These are phyloP conservation scores for Prunus mongolica DNA, from an alignment of 306 rosid genomes.

Conservation along the genomic window DNA sequence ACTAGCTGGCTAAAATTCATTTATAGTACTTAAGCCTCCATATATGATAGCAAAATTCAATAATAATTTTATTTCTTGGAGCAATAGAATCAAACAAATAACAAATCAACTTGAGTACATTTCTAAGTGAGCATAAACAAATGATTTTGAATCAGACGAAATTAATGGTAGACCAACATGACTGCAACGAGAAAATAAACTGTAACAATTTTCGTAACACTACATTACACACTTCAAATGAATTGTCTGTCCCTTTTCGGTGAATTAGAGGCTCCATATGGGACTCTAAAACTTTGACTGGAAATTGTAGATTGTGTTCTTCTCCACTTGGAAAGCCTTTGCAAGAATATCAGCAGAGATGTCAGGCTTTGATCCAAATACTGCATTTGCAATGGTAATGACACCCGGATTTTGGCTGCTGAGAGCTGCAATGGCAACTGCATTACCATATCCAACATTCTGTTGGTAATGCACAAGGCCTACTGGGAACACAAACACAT, in stretches of 20 bases:
- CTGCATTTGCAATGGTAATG: conserved; percentile 27
- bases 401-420: conserved; percentile 45
- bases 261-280: not conserved
- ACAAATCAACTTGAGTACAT: not conserved
- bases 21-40: not conserved
- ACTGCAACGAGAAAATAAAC: not conserved
- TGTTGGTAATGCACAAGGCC: conserved; percentile 38
- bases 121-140: not conserved
- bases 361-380: conserved; percentile 32
- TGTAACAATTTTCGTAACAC: not conserved
- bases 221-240: not conserved
- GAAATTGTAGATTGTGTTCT: not conserved
- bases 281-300: conserved; percentile 32
- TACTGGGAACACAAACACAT: conserved; percentile 31
- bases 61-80: not conserved
- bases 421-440: conserved; percentile 30
- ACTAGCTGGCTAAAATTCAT: no score
- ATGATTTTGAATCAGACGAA: not conserved
- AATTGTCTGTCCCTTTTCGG: not conserved
- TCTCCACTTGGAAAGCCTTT: conserved; percentile 34
- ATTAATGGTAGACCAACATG: not conserved
- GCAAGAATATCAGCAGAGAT: conserved; percentile 32
- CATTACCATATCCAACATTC: conserved; percentile 11
- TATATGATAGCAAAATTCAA: not conserved
- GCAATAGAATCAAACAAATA: not conserved